phyloP scores from a whole-genome alignment of 371 early-diverging fungal genomes.

The Apophysomyces sp. region DNA sequence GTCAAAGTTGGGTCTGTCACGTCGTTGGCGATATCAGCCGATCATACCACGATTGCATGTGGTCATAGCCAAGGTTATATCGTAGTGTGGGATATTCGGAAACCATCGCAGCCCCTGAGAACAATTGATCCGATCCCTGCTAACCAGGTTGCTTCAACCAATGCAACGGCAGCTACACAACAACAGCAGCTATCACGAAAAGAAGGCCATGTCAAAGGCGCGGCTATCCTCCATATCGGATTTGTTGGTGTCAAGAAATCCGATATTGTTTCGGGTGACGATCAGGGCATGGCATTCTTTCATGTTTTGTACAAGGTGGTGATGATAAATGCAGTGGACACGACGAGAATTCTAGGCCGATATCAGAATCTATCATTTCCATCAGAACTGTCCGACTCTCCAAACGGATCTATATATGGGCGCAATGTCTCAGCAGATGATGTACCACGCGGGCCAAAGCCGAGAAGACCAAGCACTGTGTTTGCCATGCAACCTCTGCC shows the following conservation, averaged over 20 bases:
- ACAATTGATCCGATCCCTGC: constrained; percentile 54
- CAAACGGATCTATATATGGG: background rate
- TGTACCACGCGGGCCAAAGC: constrained; percentile 8
- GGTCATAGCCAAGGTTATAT: constrained; percentile 77
- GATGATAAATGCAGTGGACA: constrained; percentile 68
- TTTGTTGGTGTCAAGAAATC: constrained; percentile 68
- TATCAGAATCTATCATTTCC: constrained; percentile 51
- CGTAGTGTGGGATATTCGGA: constrained; percentile 70
- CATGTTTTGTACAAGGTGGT: constrained; percentile 69
- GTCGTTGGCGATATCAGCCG: constrained; percentile 68
- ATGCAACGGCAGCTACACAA: constrained; percentile 26
- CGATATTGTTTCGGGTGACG: constrained; percentile 73
- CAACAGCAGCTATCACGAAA: constrained; percentile 39
- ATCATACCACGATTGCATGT: constrained; percentile 65
- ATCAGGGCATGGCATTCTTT: constrained; percentile 76
- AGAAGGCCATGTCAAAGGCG: constrained; percentile 71
- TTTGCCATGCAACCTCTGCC: constrained; percentile 73
- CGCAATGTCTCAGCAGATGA: constrained; percentile 8
- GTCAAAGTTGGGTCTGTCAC: constrained; percentile 72
- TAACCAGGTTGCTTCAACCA: constrained; percentile 12
- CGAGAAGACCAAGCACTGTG: constrained; percentile 56
- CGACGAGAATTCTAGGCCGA: constrained; percentile 68
- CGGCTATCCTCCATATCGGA: constrained; percentile 67
- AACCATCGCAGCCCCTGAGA: constrained; percentile 46
- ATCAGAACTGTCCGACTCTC: constrained; percentile 21